Conservation (phyloP, 148 eudicot genomes). For the Vaccinium corymbosum region DNA sequence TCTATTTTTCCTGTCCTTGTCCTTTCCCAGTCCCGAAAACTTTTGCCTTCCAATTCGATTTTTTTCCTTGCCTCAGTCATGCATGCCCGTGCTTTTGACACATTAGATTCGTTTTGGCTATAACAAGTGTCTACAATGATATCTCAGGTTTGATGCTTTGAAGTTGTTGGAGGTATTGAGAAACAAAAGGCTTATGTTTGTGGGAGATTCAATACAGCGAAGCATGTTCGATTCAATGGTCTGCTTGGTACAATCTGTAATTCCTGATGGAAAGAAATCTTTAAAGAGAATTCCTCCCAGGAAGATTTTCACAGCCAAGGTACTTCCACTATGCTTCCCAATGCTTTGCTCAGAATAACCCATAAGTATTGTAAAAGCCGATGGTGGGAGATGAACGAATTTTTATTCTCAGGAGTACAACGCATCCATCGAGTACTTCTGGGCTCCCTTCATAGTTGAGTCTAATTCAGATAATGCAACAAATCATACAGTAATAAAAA, state of each 20-base stretch:
- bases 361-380: neutral
- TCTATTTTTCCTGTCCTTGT: neutral
- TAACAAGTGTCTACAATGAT: neutral
- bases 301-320: constrained; percentile 83
- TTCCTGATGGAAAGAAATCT: constrained; percentile 57
- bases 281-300: constrained; percentile 71
- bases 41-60: neutral
- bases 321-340: constrained; percentile 9
- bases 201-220: constrained; percentile 91
- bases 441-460: constrained; percentile 92
- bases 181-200: constrained; percentile 80
- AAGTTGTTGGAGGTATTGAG: constrained; percentile 72
- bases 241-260: constrained; percentile 71
- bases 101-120: neutral
- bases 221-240: constrained; percentile 91
- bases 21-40: neutral
- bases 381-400: neutral
- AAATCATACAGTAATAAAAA: constrained; percentile 60
- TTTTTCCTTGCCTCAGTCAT: neutral
- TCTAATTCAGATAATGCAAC: constrained; percentile 87
- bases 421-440: constrained; percentile 84
- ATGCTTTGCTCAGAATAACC: neutral
- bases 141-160: constrained; percentile 64
- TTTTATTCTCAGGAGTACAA: constrained; percentile 61
- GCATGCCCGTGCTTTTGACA: neutral